Evolutionary conservation across 192 early-diverging fungal species (phyloP), one percentile per base, ranked within the genome.

Genomic region (Coemansia sp.): DNA sequence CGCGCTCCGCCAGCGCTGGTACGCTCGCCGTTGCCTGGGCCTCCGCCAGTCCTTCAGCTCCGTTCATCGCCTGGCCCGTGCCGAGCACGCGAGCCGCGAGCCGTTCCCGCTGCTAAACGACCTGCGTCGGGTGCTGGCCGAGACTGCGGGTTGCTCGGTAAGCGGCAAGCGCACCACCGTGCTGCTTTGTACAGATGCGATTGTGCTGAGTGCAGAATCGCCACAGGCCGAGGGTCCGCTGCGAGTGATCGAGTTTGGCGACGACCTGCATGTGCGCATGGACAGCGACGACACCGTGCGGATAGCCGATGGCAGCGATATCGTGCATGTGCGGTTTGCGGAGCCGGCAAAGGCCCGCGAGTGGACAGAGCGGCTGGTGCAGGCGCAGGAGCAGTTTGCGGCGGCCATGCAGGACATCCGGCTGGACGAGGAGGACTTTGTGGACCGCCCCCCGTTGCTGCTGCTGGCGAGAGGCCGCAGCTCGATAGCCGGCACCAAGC

Each of bases 351-450:
- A 26, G 4, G 73, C 73, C 1, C 62, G 41, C 1, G 59, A 40
- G 42, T 77, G 74, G 74, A 56, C 40, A 1, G 63, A 66, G 51
- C 55, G 37, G 34, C 67, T 30, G 0, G 46, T 56, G 38, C 63
- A 60, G 42, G 60, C 62, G 9, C 67, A 46, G n/a, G 37, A 10
- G 47, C 45, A 55, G 23, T 60, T 66, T 37, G 16, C 11, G 11
- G 3, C 42, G n/a, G 48, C 43, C 14, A 32, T 76, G 53, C 73
- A 76, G 67, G 73, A 76, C 52, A 30, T 76, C 63, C 66, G 67
- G 2, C 55, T 76, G 11, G 73, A 76, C 47, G 73, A 76, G 41
- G 73, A 76, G 18, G 73, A 76, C 42, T 76, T 58, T 21, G 56
- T 70, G 15, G 73, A 76, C 54, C 58, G 56, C 15, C 74, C 74